These are phyloP conservation scores for Saccharomycopsis fibuligera DNA, from an alignment of 805 yeast genomes.

Conservation along the genomic window DNA sequence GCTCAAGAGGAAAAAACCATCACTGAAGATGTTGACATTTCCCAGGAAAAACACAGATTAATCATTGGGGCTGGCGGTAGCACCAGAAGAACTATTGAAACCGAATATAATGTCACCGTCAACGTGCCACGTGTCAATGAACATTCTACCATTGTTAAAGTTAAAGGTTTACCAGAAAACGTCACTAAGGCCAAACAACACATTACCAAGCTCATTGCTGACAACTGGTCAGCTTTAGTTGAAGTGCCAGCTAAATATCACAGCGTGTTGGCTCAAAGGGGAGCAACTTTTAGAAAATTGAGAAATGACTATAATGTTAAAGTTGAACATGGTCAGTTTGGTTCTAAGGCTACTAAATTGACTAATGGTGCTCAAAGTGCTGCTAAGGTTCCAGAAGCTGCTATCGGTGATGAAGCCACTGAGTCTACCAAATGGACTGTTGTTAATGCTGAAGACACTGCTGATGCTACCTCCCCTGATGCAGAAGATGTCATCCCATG, in stretches of 20 bases:
- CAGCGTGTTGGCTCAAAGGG: slow-evolving; percentile 59
- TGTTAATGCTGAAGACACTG: slow-evolving; percentile 28
- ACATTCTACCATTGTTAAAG: slow-evolving; percentile 43
- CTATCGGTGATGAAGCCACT: slow-evolving; percentile 42
- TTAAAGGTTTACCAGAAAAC: slow-evolving; percentile 62
- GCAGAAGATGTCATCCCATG: slow-evolving; percentile 42
- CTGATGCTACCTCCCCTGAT: slow-evolving; percentile 21
- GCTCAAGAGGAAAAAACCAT: slow-evolving; percentile 55
- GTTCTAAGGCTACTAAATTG: slow-evolving; percentile 45
- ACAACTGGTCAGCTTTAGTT: slow-evolving; percentile 45
- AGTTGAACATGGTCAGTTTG: slow-evolving; percentile 50
- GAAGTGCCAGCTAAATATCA: slow-evolving; percentile 54
- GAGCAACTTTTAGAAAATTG: slow-evolving; percentile 52
- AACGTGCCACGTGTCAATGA: slow-evolving; percentile 59
- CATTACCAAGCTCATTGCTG: slow-evolving; percentile 49
- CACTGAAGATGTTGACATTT: slow-evolving; percentile 47
- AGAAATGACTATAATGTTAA: slow-evolving; percentile 48
- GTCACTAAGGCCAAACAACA: slow-evolving; percentile 58
- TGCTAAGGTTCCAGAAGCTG: slow-evolving; percentile 23
- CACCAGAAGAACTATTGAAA: slow-evolving; percentile 64
- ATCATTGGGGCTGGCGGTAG: slow-evolving; percentile 80
- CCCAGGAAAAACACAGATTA: slow-evolving; percentile 67
- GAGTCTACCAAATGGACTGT: slow-evolving; percentile 42
- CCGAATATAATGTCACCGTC: slow-evolving; percentile 57
- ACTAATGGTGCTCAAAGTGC: slow-evolving; percentile 24